Conservation (phyloP, 495 filamentous ascomycete species). For the Neurospora discreta region DNA sequence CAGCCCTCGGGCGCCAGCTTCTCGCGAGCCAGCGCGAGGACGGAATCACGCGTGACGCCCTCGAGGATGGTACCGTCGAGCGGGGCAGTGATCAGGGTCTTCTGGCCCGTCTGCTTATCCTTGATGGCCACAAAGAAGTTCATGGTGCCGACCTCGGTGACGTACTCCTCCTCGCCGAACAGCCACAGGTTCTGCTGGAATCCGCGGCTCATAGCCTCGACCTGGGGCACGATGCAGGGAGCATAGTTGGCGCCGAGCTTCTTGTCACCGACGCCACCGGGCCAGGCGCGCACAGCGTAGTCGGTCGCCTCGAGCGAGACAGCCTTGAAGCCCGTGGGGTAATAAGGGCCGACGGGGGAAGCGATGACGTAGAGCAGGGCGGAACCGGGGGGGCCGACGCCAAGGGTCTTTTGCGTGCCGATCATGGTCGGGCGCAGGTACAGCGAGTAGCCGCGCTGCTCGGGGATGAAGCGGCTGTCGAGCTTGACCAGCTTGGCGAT, state of each 20-base stretch:
- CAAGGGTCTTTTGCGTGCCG: constrained; percentile 86
- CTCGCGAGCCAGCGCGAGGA: constrained; percentile 75
- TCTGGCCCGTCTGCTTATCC: constrained; percentile 74
- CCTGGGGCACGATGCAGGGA: constrained; percentile 87
- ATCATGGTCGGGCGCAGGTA: constrained; percentile 97
- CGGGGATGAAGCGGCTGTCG: constrained; percentile 81
- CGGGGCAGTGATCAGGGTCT: constrained; percentile 83
- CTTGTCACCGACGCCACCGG: constrained; percentile 91
- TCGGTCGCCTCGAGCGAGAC: constrained; percentile 86
- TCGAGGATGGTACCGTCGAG: constrained; percentile 96
- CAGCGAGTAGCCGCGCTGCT: constrained; percentile 74
- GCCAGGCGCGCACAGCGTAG: constrained; percentile 95
- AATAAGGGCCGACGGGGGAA: constrained; percentile 94
- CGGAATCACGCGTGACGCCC: constrained; percentile 83
- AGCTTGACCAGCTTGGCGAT: constrained; percentile 68
- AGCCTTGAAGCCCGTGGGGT: constrained; percentile 95
- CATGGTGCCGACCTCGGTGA: constrained; percentile 97
- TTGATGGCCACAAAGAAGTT: constrained; percentile 81
- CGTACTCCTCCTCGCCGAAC: constrained; percentile 84
- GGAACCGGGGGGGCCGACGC: constrained; percentile 80
- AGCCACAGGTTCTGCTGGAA: constrained; percentile 99
- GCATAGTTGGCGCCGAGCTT: constrained; percentile 98
- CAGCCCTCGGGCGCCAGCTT: constrained; percentile 75
- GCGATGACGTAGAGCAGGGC: constrained; percentile 91
- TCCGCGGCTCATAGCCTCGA: constrained; percentile 75